Evolutionary conservation across 2,329 filamentous ascomycete species (phyloP), one percentile per base, ranked within the genome.

Genomic region (Ophiostoma montium): DNA sequence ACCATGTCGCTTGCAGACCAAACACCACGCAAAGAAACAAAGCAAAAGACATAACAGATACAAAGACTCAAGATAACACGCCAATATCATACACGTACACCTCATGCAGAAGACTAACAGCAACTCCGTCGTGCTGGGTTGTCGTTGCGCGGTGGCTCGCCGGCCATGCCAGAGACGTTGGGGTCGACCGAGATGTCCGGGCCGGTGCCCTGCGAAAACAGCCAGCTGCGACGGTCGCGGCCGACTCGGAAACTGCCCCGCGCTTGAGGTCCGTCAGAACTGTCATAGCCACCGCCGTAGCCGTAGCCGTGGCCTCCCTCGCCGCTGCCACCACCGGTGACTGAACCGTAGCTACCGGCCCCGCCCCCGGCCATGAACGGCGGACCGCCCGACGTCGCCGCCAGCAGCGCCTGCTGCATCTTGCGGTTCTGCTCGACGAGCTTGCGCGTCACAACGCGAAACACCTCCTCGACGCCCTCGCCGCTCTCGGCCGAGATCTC

Each of bases 391-490:
- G 72, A 71, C 0, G 69, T 67, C 5, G 75, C 76, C n/a, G 71
- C 68, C 2, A 75, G 60, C 48, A 79, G 64, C 10, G 73, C 75
- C 56, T 76, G 73, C 62, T 78, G 75, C 62, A 79, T 74, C 66
- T 75, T 76, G 57, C 75, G 72, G 60, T 78, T 78, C 67, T 78
- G 75, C 63, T 79, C 76, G 56, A 79, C 76, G 50, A 80, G 70
- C 62, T 80, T 80, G 52, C 76, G 67, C 33, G 75, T 73, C 13
- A 80, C 75, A 38, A 79, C 76, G 18, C 90, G 76, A 59, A 96
- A 96, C 0, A 98, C 88, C 65, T 96, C 92, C 58, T 96, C 92
- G 16, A 98, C 89, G 16, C 90, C 90, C 69, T 95, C 89, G 50
- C 89, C 89, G 59, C 83, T 88, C 70, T 94, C 90, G 44, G 90